Evolutionary conservation across 2,329 filamentous ascomycete species (phyloP).

Genomic region (Colletotrichum simmondsii): DNA sequence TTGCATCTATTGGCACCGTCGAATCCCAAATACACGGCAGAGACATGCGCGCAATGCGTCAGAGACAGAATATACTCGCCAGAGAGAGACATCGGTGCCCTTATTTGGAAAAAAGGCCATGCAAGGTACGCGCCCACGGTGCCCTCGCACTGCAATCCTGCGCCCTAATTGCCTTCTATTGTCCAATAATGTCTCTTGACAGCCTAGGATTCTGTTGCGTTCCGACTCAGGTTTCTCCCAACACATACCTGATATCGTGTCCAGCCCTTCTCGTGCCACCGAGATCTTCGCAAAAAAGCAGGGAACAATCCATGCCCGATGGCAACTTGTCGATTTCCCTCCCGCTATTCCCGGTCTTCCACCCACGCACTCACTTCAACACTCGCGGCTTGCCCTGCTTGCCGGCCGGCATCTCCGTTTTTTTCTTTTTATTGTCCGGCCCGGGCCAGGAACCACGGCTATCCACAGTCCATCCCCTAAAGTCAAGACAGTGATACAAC

Average conservation of each 20-base stretch:
- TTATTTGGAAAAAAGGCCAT: not conserved
- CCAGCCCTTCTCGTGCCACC: not conserved
- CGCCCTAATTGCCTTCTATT: not conserved
- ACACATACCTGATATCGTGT: slow-evolving; percentile 6
- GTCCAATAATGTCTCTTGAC: slow-evolving; percentile 14
- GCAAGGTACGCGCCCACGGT: slow-evolving; percentile 5
- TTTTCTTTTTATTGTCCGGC: slow-evolving; percentile 4
- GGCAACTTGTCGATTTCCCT: slow-evolving; percentile 1
- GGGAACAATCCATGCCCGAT: slow-evolving; percentile 14
- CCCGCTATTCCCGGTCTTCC: slow-evolving; percentile 1
- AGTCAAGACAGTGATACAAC: slow-evolving; percentile 2
- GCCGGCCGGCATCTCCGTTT: slow-evolving; percentile 8
- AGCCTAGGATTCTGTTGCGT: slow-evolving; percentile 7
- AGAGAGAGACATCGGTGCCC: slow-evolving; percentile 15
- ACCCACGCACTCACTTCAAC: not conserved
- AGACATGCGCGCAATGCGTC: slow-evolving; percentile 4
- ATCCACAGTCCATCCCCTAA: not conserved
- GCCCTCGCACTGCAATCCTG: not conserved
- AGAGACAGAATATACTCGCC: not conserved
- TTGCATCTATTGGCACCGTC: slow-evolving; percentile 5
- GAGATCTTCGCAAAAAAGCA: slow-evolving; percentile 8
- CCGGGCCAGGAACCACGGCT: slow-evolving; percentile 15
- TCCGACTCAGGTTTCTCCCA: slow-evolving; percentile 12
- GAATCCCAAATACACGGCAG: slow-evolving; percentile 1
- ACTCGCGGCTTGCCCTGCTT: not conserved